Evolutionary conservation across 2,329 filamentous ascomycete species (phyloP), one percentile per base, ranked within the genome.

Genomic region (Alternaria conjuncta): DNA sequence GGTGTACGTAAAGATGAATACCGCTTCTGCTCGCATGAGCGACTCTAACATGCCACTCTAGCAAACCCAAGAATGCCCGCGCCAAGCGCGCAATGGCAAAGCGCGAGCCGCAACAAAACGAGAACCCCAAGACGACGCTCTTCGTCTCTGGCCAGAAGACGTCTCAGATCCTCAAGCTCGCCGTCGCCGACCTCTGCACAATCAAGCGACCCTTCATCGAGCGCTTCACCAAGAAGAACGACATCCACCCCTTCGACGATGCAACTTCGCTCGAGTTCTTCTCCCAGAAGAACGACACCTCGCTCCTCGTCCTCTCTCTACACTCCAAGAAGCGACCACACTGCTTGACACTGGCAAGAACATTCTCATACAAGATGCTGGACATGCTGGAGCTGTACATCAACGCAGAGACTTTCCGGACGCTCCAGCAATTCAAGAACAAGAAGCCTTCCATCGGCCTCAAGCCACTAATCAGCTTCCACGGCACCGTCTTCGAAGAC

Each of bases 201-300:
- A 86, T 99, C 76, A 94, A 95, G 74, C 90, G 92, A 75, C 94
- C 94, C 3, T 86, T 95, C 65, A 90, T 90, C 68, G 91, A 96
- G 81, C 94, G 94, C 71, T 97, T 99, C 84, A 92, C 89, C 82
- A 99, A 98, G 87, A 98, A 98, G 85, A 99, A 99, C 82, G 86
- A 89, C 71, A 91, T 97, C 74, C 94, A 96, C 81, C 96, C 96
- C 3, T 99, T 99, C 81, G 95, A 97, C 81, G 94, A 96, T 79
- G 84, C 92, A 68, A 86, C 90, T 26, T 95, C 92, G 57, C 87
- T 98, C 70, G 93, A 97, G 82, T 99, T 99, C 85, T 94, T 99
- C 85, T 91, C 91, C 67, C 90, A 94, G 78, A 99, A 98, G 85
- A 99, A 99, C 83, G 96, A 99, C 80, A 90, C 92, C 75, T 92